Conservation (phyloP, 108 stramenopile genomes). For the Bacterosira constricta region DNA sequence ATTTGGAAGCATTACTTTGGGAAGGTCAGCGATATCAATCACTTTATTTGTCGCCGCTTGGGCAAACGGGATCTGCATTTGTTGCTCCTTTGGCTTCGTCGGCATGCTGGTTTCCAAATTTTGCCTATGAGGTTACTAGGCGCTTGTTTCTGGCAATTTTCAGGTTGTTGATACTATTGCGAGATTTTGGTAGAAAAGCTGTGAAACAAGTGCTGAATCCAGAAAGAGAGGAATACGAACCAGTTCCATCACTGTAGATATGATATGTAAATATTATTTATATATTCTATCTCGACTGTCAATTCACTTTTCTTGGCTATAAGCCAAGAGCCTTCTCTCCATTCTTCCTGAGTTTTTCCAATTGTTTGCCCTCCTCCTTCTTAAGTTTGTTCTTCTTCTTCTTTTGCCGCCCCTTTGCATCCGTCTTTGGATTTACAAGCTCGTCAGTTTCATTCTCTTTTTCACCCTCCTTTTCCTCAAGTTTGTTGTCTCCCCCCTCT, state of each 20-base stretch:
- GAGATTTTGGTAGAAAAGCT: slow-evolving; percentile 19
- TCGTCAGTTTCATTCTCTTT: slow-evolving; percentile 1
- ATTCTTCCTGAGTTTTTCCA: too few relatives aligned
- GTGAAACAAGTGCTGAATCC: slow-evolving; percentile 1
- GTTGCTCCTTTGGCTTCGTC: slow-evolving; percentile 46
- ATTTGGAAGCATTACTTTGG: slow-evolving; percentile 77
- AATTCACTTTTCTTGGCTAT: too few relatives aligned
- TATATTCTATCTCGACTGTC: too few relatives aligned
- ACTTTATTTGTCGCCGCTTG: slow-evolving; percentile 41
- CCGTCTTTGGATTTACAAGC: too few relatives aligned
- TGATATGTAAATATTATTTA: not conserved
- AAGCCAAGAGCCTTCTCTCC: too few relatives aligned
- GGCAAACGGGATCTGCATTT: slow-evolving; percentile 37
- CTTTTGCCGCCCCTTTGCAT: not conserved
- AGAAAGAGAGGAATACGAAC: slow-evolving; percentile 24
- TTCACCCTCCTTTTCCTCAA: too few relatives aligned
- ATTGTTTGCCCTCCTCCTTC: not conserved
- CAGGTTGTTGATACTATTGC: slow-evolving; percentile 12
- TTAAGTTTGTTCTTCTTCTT: not conserved
- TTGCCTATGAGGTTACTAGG: slow-evolving; percentile 42
- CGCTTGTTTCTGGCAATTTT: slow-evolving; percentile 20
- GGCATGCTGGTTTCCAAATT: slow-evolving; percentile 43
- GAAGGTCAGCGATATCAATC: slow-evolving; percentile 83
- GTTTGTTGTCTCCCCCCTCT: not conserved
- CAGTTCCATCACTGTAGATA: too few relatives aligned